A percentile compares a stretch with the other conserved stretches of the same genome.
phyloP scores from a whole-genome alignment of 1,284 basidiomycete species.

The Trichosporon ovoides region DNA sequence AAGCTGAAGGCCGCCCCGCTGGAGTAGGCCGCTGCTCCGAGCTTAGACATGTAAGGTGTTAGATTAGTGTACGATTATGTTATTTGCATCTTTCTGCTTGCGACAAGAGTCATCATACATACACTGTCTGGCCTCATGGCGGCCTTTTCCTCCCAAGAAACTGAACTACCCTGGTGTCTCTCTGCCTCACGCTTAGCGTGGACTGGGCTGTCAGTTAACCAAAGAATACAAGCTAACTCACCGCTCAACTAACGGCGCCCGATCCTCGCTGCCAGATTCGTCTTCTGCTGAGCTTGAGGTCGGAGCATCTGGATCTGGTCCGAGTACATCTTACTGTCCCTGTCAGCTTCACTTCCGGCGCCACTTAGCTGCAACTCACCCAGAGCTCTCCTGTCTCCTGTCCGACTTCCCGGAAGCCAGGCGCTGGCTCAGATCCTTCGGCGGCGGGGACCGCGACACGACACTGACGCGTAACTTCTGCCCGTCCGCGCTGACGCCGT shows the following conservation, averaged over 20 bases:
- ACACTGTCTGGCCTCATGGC: neutral
- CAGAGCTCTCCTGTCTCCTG: neutral
- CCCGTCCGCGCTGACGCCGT: constrained; percentile 76
- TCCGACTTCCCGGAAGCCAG: neutral
- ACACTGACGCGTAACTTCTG: constrained; percentile 62
- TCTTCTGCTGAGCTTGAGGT: neutral
- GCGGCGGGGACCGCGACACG: neutral
- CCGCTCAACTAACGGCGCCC: constrained; percentile 1
- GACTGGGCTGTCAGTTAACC: too few species aligned
- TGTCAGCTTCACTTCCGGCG: neutral
- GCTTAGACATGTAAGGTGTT: neutral
- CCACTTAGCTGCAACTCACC: neutral
- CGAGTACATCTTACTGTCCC: constrained; percentile 71
- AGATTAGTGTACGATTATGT: constrained; percentile 6
- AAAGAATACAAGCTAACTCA: too few species aligned
- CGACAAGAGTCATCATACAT: neutral
- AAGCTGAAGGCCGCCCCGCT: constrained; percentile 13
- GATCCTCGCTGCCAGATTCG: neutral
- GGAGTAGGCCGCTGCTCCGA: neutral
- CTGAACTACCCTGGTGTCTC: too few species aligned
- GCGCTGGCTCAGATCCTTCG: neutral
- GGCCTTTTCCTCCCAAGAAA: neutral
- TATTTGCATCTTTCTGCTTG: neutral
- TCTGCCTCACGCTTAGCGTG: neutral
- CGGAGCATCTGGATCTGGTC: constrained; percentile 48